Evolutionary conservation across 805 yeast species (phyloP).

Genomic region (Yarrowia sp.): DNA sequence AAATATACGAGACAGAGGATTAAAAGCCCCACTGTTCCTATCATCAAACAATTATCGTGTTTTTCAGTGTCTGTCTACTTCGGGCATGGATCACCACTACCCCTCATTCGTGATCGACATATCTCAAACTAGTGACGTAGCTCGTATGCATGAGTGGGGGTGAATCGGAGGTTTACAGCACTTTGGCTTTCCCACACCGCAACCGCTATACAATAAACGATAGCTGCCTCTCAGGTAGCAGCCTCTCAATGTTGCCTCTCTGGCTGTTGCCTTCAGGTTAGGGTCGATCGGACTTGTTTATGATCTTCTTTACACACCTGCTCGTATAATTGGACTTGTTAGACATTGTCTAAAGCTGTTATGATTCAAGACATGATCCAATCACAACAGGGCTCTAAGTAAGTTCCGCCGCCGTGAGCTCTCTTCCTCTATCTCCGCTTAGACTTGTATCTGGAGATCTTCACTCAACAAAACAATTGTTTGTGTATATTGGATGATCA

Average conservation of each 20-base stretch:
- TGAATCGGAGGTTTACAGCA: neutral
- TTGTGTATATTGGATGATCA: neutral
- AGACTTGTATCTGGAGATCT: neutral
- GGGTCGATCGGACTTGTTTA: too few species aligned
- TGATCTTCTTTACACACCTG: neutral
- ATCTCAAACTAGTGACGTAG: constrained; percentile 11
- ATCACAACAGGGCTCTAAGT: neutral
- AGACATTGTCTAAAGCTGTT: neutral
- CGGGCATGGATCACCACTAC: neutral
- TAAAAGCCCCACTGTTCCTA: too few species aligned
- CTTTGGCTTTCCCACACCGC: neutral
- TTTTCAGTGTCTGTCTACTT: neutral
- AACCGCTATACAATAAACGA: too few species aligned
- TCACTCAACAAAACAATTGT: neutral
- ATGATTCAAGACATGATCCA: neutral
- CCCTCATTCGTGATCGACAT: constrained; percentile 10
- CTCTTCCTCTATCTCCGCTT: neutral
- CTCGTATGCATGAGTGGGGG: constrained; percentile 9
- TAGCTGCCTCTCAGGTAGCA: too few species aligned
- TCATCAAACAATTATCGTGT: too few species aligned
- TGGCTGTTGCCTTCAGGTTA: neutral
- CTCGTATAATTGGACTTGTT: neutral
- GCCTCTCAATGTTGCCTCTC: too few species aligned
- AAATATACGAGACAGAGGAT: constrained; percentile 2
- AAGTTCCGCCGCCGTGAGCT: neutral